Evolutionary conservation across 257 asterid genomes (phyloP).

Genomic region (Solanum commersonii): DNA sequence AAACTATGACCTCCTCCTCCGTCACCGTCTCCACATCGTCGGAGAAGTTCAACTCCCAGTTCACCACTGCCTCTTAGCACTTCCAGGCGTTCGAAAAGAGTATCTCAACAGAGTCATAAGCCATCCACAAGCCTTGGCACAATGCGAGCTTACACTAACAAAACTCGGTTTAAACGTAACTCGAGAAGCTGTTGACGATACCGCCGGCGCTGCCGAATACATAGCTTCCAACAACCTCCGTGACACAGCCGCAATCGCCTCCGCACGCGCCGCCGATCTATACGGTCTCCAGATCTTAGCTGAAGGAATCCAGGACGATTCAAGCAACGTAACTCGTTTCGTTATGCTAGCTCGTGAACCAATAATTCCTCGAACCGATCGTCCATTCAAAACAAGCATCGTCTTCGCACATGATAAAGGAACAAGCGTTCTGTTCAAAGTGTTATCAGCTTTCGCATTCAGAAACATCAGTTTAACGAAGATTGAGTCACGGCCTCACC

Average conservation of each 20-base stretch:
- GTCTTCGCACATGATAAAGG: constrained; percentile 81
- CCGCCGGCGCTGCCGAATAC: constrained; percentile 86
- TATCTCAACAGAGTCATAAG: constrained; percentile 61
- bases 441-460: constrained; percentile 74
- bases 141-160: constrained; percentile 75
- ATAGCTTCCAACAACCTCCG: constrained; percentile 50
- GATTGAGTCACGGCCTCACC: constrained; percentile 83
- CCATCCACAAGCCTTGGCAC: constrained; percentile 85
- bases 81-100: constrained; percentile 59
- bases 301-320: constrained; percentile 76
- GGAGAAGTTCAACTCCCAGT: constrained; percentile 88
- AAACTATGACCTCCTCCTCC: constrained; percentile 90
- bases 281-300: constrained; percentile 55
- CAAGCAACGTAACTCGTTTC: constrained; percentile 75
- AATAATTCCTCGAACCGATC: constrained; percentile 64
- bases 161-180: constrained; percentile 43
- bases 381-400: constrained; percentile 90
- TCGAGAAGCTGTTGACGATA: constrained; percentile 82
- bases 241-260: constrained; percentile 83
- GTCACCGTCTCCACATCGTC: constrained; percentile 93
- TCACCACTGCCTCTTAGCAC: constrained; percentile 80
- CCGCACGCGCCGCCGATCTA: constrained; percentile 76
- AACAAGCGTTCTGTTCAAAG: constrained; percentile 70
- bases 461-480: constrained; percentile 68
- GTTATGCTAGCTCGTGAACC: constrained; percentile 92